Evolutionary conservation across 2,329 filamentous ascomycete genomes (phyloP), one percentile per base, ranked within the genome.

Genomic region (Trichophyton simii): DNA sequence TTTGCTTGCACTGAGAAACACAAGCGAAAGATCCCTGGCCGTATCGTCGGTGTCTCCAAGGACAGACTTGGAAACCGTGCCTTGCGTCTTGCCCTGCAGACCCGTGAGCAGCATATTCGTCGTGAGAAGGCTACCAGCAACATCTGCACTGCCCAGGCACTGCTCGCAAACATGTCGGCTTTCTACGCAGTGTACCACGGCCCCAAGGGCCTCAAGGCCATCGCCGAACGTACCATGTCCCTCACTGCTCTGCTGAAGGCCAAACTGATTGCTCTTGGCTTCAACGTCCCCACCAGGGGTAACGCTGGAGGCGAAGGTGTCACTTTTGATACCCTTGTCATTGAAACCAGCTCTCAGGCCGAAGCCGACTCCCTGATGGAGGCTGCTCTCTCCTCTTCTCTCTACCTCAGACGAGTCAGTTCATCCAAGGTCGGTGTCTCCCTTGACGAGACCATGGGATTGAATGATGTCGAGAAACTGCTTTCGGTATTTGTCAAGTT

Each of bases 111-210:
- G 78, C 92, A 97, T 73, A 96, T 97, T 72, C 84, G 92, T 66
- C 84, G 92, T 70, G 92, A 97, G 73, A 96, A 96, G 81, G 92
- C 92, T 1, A 97, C 92, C 1, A 96, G 91, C 79, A 97, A 97
- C 71, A 91, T 96, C 63, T 97, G 92, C 78, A 97, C 92, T 1
- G 91, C 92, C 1, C 92, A 97, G 76, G 92, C 92, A 7, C 78
- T 97, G 28, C 80, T 96, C 59, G 92, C 92, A 42, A 97, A 97
- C 74, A 96, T 96, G 89, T 92, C 85, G 67, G 90, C 91, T 60
- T 87, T 96, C 78, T 97, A 96, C 71, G 91, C 91, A 59, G 81
- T 96, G 60, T 97, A 96, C 74, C 92, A 97, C 72, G 92, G 92
- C 2, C 92, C 92, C 0, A 75, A 84, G 60, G 91, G 91, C 18